These are phyloP conservation scores for Fraxinus floribunda DNA, from an alignment of 305 asterid species.

Conservation along the genomic window DNA sequence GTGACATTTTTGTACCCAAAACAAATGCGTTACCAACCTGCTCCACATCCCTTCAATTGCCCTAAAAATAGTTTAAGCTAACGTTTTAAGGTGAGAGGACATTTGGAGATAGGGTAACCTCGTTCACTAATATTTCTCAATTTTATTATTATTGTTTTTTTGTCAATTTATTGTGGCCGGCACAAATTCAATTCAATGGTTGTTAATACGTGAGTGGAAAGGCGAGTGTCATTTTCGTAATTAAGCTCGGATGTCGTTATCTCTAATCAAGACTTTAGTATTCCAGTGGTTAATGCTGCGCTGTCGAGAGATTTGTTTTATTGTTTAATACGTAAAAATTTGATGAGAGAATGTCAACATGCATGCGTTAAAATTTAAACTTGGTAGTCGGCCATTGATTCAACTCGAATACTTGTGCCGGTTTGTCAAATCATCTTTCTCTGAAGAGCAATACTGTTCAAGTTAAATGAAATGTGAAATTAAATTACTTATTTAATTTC, in stretches of 20 bases:
- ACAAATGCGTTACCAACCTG: too few relatives aligned
- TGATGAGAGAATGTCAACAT: background rate
- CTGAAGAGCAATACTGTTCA: too few relatives aligned
- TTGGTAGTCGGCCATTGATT: background rate
- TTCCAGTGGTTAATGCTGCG: constrained; percentile 8
- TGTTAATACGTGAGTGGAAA: background rate
- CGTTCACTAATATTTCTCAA: background rate
- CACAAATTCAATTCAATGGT: background rate
- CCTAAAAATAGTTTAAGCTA: too few relatives aligned
- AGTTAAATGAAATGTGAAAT: too few relatives aligned
- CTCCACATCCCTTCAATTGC: too few relatives aligned
- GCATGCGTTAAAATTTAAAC: background rate
- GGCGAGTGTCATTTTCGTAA: background rate
- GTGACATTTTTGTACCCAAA: too few relatives aligned
- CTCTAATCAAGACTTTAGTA: background rate
- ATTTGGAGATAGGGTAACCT: too few relatives aligned
- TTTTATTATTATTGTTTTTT: background rate
- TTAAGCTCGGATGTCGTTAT: background rate
- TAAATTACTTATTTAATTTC: too few relatives aligned
- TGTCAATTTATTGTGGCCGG: background rate
- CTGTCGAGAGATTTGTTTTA: background rate
- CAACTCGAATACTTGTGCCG: too few relatives aligned
- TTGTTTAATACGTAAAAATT: background rate
- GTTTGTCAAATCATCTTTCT: background rate
- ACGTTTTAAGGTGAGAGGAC: too few relatives aligned